Conservation (phyloP, 257 asterid genomes). For the Primulina tabacum region DNA sequence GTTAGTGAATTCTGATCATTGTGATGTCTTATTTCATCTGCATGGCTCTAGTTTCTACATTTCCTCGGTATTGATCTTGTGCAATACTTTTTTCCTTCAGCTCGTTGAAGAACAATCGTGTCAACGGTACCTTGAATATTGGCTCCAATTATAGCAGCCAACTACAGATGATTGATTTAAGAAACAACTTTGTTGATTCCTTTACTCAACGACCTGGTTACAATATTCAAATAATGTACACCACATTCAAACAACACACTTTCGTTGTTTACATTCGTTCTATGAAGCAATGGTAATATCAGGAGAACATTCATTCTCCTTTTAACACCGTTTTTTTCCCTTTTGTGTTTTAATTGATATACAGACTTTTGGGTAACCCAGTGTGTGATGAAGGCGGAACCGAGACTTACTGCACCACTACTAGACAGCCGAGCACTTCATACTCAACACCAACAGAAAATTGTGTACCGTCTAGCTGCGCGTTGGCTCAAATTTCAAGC, state of each 20-base stretch:
- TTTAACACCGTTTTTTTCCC: not conserved
- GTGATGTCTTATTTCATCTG: slow-evolving; percentile 10
- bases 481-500: slow-evolving; percentile 41
- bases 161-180: slow-evolving; percentile 50
- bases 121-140: slow-evolving; percentile 50
- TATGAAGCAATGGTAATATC: not conserved
- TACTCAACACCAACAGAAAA: slow-evolving; percentile 54
- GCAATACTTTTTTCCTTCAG: slow-evolving; percentile 33
- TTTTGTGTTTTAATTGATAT: slow-evolving; percentile 7
- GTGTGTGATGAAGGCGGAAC: slow-evolving; percentile 45
- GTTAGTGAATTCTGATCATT: slow-evolving; percentile 35
- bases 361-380: slow-evolving; percentile 63
- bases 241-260: not conserved
- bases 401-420: slow-evolving; percentile 41
- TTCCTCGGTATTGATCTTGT: not conserved
- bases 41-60: not conserved
- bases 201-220: slow-evolving; percentile 37
- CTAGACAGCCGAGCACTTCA: slow-evolving; percentile 27
- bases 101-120: slow-evolving; percentile 45
- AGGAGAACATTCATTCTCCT: not conserved
- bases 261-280: not conserved
- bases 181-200: slow-evolving; percentile 43
- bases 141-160: slow-evolving; percentile 40
- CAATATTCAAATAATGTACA: slow-evolving; percentile 47
- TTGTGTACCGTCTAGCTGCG: slow-evolving; percentile 48